Percentiles rank a stretch among this genome's conserved stretches.
Evolutionary conservation across 306 rosid species (phyloP).

Genomic region (Vicia villosa): DNA sequence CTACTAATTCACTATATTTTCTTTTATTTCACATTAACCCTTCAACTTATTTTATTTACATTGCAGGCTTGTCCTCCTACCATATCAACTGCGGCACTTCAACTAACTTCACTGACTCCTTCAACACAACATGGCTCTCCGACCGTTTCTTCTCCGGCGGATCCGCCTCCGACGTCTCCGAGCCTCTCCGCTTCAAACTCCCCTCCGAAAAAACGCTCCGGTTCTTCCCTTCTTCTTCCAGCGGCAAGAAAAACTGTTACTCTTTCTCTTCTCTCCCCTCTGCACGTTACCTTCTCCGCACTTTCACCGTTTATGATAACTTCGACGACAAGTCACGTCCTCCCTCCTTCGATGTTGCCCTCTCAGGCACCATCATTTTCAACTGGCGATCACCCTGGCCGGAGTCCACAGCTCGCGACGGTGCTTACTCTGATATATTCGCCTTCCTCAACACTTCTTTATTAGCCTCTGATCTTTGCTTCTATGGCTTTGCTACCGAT

Average conservation of each 20-base stretch:
- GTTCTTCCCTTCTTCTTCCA: conserved; percentile 63
- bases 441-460: conserved; percentile 41
- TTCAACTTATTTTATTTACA: neutral
- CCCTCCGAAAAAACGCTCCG: conserved; percentile 85
- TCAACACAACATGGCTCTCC: conserved; percentile 72
- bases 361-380: conserved; percentile 72
- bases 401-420: conserved; percentile 52
- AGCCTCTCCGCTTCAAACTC: conserved; percentile 69
- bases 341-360: conserved; percentile 82
- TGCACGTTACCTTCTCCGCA: conserved; percentile 74
- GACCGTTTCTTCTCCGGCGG: conserved; percentile 88
- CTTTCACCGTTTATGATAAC: conserved; percentile 90
- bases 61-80: conserved; percentile 54
- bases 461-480: conserved; percentile 72
- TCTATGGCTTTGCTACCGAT: conserved; percentile 89
- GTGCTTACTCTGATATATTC: conserved; percentile 89
- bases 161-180: conserved; percentile 60
- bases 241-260: conserved; percentile 93
- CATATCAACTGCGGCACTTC: conserved; percentile 80
- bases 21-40: neutral
- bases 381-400: conserved; percentile 96
- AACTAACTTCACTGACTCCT: conserved; percentile 57
- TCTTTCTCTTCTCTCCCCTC: conserved; percentile 61
- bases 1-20: neutral
- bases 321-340: conserved; percentile 85